Percentiles rank a stretch among this genome's conserved stretches.
Evolutionary conservation across 306 rosid species (phyloP).

Genomic region (Quercus variabilis): DNA sequence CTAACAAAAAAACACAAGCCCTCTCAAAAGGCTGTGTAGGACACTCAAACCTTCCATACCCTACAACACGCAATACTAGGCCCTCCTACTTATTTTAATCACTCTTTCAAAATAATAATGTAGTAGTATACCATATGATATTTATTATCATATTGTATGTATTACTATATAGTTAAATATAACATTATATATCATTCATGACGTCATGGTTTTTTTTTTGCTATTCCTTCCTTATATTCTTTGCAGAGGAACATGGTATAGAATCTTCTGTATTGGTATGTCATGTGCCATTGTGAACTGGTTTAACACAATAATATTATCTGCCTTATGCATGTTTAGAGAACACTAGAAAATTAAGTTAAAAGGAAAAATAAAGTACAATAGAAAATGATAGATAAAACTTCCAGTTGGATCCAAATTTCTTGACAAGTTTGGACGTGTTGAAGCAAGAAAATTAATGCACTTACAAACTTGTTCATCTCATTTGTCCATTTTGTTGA

Average conservation of each 20-base stretch:
- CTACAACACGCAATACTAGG: conserved; percentile 73
- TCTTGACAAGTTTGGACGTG: background rate
- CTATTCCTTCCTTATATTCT: conserved; percentile 31
- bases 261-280: conserved; percentile 33
- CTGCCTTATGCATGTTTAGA: background rate
- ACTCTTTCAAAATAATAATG: background rate
- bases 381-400: background rate
- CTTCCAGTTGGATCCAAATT: background rate
- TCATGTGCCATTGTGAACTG: conserved; percentile 16
- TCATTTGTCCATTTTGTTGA: too few relatives aligned
- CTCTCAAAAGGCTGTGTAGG: conserved; percentile 46
- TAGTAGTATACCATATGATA: too few relatives aligned
- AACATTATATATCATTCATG: background rate
- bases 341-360: background rate
- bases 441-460: background rate
- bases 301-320: background rate
- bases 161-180: background rate
- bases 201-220: conserved; percentile 13
- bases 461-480: background rate
- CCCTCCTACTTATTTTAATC: conserved; percentile 14
- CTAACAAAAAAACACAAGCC: conserved; percentile 58
- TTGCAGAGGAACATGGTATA: conserved; percentile 21
- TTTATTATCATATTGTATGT: background rate
- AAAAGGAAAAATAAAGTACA: too few relatives aligned
- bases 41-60: conserved; percentile 49